Percentiles rank a stretch among this genome's conserved stretches.
phyloP scores from a whole-genome alignment of 2,329 filamentous ascomycete genomes.

The Xylaria sp. region DNA sequence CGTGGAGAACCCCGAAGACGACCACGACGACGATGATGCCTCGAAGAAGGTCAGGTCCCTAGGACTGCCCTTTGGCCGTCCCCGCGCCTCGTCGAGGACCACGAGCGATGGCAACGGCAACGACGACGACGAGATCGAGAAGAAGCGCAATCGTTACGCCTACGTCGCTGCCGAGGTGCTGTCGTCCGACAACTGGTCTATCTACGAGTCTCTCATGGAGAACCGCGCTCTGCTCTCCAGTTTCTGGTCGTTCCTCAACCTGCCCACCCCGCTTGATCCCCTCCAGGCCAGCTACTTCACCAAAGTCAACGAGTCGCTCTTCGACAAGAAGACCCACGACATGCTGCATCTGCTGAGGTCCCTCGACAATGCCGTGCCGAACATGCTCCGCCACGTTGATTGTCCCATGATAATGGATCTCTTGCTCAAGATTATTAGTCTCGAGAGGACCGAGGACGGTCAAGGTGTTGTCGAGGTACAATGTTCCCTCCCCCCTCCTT shows the following conservation, averaged over 20 bases:
- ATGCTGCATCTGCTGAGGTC: slow-evolving; percentile 92
- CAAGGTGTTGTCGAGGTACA: slow-evolving; percentile 91
- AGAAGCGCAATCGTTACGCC: slow-evolving; percentile 90
- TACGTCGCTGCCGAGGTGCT: slow-evolving; percentile 93
- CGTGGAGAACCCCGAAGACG: slow-evolving; percentile 57
- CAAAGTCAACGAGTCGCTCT: slow-evolving; percentile 96
- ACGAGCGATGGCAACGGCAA: slow-evolving; percentile 52
- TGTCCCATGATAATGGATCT: slow-evolving; percentile 99
- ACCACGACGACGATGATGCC: slow-evolving; percentile 48
- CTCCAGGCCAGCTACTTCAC: slow-evolving; percentile 97
- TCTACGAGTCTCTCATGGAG: slow-evolving; percentile 89
- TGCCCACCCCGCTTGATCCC: slow-evolving; percentile 84
- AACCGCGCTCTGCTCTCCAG: slow-evolving; percentile 77
- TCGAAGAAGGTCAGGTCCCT: slow-evolving; percentile 47
- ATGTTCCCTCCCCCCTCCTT: background rate
- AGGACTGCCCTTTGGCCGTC: slow-evolving; percentile 54
- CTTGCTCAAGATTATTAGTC: slow-evolving; percentile 91
- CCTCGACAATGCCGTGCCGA: slow-evolving; percentile 78
- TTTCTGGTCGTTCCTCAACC: slow-evolving; percentile 91
- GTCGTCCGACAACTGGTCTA: slow-evolving; percentile 95
- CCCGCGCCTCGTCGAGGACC: slow-evolving; percentile 58
- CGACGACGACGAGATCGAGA: slow-evolving; percentile 79
- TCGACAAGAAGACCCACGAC: slow-evolving; percentile 97
- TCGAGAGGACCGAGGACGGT: slow-evolving; percentile 90
- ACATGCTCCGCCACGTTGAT: slow-evolving; percentile 91